These are phyloP conservation scores for Apiotrichum domesticum DNA, from an alignment of 1,284 basidiomycete genomes.

Conservation along the genomic window DNA sequence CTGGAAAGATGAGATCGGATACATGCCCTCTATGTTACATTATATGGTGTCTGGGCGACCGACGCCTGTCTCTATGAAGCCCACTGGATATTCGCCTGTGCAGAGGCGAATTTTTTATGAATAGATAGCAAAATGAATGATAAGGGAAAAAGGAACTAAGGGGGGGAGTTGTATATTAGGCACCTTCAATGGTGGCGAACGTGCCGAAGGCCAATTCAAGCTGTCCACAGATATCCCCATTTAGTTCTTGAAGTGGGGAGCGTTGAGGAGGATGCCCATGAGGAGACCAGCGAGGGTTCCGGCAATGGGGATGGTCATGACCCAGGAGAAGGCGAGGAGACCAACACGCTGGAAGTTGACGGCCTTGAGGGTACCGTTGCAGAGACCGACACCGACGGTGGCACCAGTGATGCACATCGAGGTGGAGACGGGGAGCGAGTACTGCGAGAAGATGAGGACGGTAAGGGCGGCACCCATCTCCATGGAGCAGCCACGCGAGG, in stretches of 20 bases:
- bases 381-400: constrained; percentile 49
- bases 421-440: constrained; percentile 46
- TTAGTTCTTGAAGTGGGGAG: constrained; percentile 34
- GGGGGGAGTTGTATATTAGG: too few relatives aligned
- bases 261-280: constrained; percentile 44
- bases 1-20: too few relatives aligned
- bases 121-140: too few relatives aligned
- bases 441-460: constrained; percentile 49
- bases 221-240: too few relatives aligned
- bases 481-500: constrained; percentile 50
- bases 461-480: constrained; percentile 50
- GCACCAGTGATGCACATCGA: constrained; percentile 51
- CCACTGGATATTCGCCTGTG: too few relatives aligned
- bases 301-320: constrained; percentile 47
- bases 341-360: constrained; percentile 43
- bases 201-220: too few relatives aligned
- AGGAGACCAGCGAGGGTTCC: constrained; percentile 43
- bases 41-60: too few relatives aligned
- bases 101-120: too few relatives aligned
- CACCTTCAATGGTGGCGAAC: too few relatives aligned
- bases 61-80: too few relatives aligned
- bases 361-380: constrained; percentile 45
- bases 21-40: too few relatives aligned
- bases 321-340: constrained; percentile 31
- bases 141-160: too few relatives aligned